phyloP scores from a whole-genome alignment of 352 stramenopile genomes.

The Pythium myriotylum region DNA sequence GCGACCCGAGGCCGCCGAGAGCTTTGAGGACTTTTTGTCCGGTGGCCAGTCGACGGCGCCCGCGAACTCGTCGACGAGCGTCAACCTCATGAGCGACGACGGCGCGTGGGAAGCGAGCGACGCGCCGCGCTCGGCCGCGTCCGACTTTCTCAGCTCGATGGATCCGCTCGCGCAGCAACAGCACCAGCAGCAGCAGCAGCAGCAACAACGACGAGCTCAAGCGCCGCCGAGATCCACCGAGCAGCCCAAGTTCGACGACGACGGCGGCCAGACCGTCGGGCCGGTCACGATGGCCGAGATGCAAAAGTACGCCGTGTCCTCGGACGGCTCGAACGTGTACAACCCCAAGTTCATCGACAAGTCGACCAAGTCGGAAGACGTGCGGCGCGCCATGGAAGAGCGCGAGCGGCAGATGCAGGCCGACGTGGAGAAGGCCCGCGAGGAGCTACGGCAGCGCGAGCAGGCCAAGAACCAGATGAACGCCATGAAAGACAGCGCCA shows the following conservation, averaged over 20 bases:
- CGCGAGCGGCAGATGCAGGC: slow-evolving; percentile 70
- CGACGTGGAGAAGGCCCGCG: slow-evolving; percentile 75
- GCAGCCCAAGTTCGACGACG: slow-evolving; percentile 77
- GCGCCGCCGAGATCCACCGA: slow-evolving; percentile 29
- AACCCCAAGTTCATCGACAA: slow-evolving; percentile 86
- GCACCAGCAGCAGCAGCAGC: no score
- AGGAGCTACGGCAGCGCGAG: slow-evolving; percentile 71
- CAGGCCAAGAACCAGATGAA: slow-evolving; percentile 56
- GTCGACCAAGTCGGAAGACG: slow-evolving; percentile 73
- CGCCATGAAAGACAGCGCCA: slow-evolving; percentile 69
- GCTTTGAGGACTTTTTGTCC: slow-evolving; percentile 81
- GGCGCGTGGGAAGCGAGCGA: slow-evolving; percentile 37
- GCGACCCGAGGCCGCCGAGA: slow-evolving; percentile 33
- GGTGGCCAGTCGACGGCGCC: slow-evolving; percentile 38
- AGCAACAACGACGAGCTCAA: no score
- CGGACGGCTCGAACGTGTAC: slow-evolving; percentile 85
- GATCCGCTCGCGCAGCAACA: slow-evolving; percentile 53
- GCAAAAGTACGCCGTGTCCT: slow-evolving; percentile 66
- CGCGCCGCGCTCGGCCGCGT: slow-evolving; percentile 29
- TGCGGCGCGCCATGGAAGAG: slow-evolving; percentile 85
- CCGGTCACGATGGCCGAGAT: slow-evolving; percentile 86
- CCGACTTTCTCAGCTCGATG: slow-evolving; percentile 68
- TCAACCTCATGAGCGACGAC: slow-evolving; percentile 79
- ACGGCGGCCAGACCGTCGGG: slow-evolving; percentile 76
- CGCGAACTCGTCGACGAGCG: slow-evolving; percentile 33